Percentiles rank a stretch among this genome's conserved stretches.
These are phyloP conservation scores for Arthrobotrys iridis DNA, from an alignment of 2,329 filamentous ascomycete species.

Conservation along the genomic window DNA sequence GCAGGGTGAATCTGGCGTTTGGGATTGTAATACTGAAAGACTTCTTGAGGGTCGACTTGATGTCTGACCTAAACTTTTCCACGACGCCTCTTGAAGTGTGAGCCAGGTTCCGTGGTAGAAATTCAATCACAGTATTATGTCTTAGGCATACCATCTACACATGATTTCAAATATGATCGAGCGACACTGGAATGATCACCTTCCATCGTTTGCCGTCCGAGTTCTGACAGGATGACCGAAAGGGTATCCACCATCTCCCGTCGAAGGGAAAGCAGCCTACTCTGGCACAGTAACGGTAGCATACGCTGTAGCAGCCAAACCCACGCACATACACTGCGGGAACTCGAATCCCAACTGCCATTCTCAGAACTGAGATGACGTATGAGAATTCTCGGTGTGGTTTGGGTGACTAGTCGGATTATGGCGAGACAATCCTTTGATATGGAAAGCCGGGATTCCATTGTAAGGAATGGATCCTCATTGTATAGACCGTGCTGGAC, in stretches of 20 bases:
- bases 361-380: not conserved
- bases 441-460: constrained; percentile 28
- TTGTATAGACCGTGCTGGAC: constrained; percentile 49
- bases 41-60: constrained; percentile 46
- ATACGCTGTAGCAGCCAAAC: constrained; percentile 36
- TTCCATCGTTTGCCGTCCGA: constrained; percentile 27
- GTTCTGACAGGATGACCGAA: constrained; percentile 30
- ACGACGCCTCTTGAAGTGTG: constrained; percentile 26
- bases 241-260: constrained; percentile 40
- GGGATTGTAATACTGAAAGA: constrained; percentile 34
- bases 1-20: not conserved
- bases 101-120: not conserved
- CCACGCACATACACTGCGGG: constrained; percentile 8
- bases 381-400: constrained; percentile 29
- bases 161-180: constrained; percentile 28
- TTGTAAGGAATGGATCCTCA: constrained; percentile 42
- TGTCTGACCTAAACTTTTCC: constrained; percentile 31
- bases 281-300: constrained; percentile 33
- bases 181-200: constrained; percentile 26
- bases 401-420: constrained; percentile 45
- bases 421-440: constrained; percentile 46
- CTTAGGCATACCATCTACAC: constrained; percentile 42
- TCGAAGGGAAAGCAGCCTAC: constrained; percentile 16
- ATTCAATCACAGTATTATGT: not conserved
- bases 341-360: not conserved